Conservation (phyloP, 768 basidiomycete species). For the Boletus rubroflammeus region DNA sequence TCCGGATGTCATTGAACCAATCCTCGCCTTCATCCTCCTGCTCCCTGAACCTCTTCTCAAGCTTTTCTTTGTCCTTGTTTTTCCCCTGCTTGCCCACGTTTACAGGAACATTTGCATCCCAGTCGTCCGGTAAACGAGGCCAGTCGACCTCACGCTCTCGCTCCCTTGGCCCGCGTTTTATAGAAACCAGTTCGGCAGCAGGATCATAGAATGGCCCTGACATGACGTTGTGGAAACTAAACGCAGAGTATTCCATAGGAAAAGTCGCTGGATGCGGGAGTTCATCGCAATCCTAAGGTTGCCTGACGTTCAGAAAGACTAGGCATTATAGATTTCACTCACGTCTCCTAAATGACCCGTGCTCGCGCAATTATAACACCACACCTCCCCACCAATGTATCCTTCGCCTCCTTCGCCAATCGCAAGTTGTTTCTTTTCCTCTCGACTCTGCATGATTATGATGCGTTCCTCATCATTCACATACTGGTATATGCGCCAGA, state of each 20-base stretch:
- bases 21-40: constrained; percentile 59
- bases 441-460: constrained; percentile 42
- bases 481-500: constrained; percentile 81
- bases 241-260: constrained; percentile 60
- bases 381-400: constrained; percentile 67
- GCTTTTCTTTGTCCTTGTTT: constrained; percentile 53
- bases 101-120: constrained; percentile 45
- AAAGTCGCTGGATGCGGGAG: constrained; percentile 37
- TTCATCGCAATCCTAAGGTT: constrained; percentile 58
- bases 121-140: constrained; percentile 37
- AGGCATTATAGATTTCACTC: constrained; percentile 27
- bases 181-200: constrained; percentile 28
- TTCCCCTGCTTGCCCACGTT: constrained; percentile 66
- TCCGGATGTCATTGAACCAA: constrained; percentile 55
- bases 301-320: not conserved
- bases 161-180: constrained; percentile 40
- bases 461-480: constrained; percentile 51
- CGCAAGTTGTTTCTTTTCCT: constrained; percentile 44
- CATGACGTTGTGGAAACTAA: constrained; percentile 56
- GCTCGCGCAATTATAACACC: constrained; percentile 80
- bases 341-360: constrained; percentile 80
- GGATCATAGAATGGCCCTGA: constrained; percentile 65
- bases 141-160: constrained; percentile 24
- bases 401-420: constrained; percentile 76
- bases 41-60: constrained; percentile 49